Evolutionary conservation across 2,329 filamentous ascomycete species (phyloP), one percentile per base, ranked within the genome.

Genomic region (Colletotrichum limetticola): DNA sequence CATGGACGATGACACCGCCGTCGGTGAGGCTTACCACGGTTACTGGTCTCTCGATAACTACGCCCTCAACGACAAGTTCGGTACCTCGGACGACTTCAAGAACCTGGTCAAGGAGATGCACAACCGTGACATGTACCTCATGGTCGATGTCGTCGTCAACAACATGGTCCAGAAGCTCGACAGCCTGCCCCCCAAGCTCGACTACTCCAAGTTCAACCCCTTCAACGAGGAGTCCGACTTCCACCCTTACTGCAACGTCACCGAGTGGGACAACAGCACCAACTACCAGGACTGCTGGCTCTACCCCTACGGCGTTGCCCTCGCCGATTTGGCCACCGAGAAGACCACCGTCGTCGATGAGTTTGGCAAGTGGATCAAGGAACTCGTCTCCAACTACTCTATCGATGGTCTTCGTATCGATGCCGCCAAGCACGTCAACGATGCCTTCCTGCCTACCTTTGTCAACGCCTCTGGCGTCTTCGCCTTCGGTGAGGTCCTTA

Each of bases 381-480:
- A 83, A 59, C 83, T 93, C 0, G 87, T 93, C 2, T 78, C 84
- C 4, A 89, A 91, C 75, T 93, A 92, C 77, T 85, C 83, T 22
- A 90, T 92, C 82, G 90, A 90, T 77, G 89, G 90, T 5, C 82
- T 91, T 8, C 88, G 90, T 59, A 87, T 91, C 75, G 90, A 92
- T 74, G 91, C 88, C 0, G 89, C 89, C 74, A 91, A 90, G 80
- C 89, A 92, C 78, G 88, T 91, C n/a, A 85, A 90, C 74, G 86
- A 88, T 72, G 84, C 83, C 9, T 93, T 91, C 80, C 91, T 90
- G 83, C 82, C 88, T 0, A 80, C 77, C 0, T 92, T 92, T 76
- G 81, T 85, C 30, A 77, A 83, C 11, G 87, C 86, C 4, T 85
- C 89, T 0, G 90, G 89, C 4, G 88, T 91, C 2, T 92, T 91